Base-by-base conservation (phyloP, 148 eudicot genomes). In the Heliamphora exappendiculata region DNA sequence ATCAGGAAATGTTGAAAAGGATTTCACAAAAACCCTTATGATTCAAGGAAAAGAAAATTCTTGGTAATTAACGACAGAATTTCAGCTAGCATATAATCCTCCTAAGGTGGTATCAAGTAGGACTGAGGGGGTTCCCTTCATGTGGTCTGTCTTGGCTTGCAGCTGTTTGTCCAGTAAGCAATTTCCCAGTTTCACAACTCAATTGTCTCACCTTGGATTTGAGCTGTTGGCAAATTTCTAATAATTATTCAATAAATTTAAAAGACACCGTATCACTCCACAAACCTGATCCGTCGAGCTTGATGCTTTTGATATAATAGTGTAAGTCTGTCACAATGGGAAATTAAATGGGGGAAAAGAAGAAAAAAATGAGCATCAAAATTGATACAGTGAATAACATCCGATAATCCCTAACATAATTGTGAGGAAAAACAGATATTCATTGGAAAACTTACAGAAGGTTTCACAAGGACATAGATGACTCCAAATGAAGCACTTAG, bases 401-500 rank as follows among this genome's bases (percentile, higher is more conserved):
- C 14, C 55, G 20, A 55, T 34, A 45, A 24, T 59, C 2, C 29
- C 22, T 24, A 62, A 71, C 57, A 63, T 44, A 69, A 45, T 17
- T 74, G 69, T 14, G 37, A n/a, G 34, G 19, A 51, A 5, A 49
- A 2, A 37, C 2, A 73, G 50, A 11, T 5, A 0, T 5, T 29
- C 26, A 7, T 31, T 28, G 22, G 24, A 11, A 53, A 58, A 84
- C 97, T 90, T 83, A 94, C 98, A 31, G 93, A 73, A 67, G 97
- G 98, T 79, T 90, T 91, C 60, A 91, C 91, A 55, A 94, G 91
- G 72, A 91, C 79, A 60, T 87, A 90, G 78, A 94, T 78, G 39
- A 94, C 91, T 71, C 97, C 97, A 81, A 94, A 94, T 22, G 95
- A 89, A 82, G 98, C 97, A 83, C 94, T 87, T 73, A 94, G 75